Base-by-base conservation (phyloP, 2,329 filamentous ascomycete genomes). In the Ophiocordyceps australis region DNA sequence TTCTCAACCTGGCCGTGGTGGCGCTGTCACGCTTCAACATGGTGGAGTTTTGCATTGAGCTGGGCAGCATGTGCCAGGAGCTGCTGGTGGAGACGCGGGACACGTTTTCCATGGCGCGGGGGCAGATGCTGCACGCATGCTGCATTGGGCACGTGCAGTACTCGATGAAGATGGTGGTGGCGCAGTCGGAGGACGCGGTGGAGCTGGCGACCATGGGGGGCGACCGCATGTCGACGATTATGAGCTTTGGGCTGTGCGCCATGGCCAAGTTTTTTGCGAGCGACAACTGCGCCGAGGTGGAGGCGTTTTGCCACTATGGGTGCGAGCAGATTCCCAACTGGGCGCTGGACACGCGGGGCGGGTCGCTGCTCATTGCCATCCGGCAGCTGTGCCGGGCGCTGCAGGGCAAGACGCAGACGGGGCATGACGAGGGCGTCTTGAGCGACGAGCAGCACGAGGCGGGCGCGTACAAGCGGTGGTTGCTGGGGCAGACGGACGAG, bases 241-340 rank as follows among this genome's bases (percentile, higher is more conserved):
- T 85, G 8, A 76, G 74, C 36, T 68, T 77, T 26, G 79, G 76
- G 0, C 53, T 82, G 13, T 60, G 65, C 17, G 69, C 73, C 3
- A 62, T 68, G 34, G 65, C 75, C 38, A 72, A 67, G 35, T 65
- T 83, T 29, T 82, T 74, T 45, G 64, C 67, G 9, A 74, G 72
- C 35, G 69, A 80, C 34, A 74, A 80, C 30, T 56, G 72, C 24
- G 55, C 57, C 10, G 78, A 85, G 29, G 52, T 82, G 0, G 77
- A 83, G 42, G 62, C 62, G 0, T 79, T 71, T 41, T 76, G 74
- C 37, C 63, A 70, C 24, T 79, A 74, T 32, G 65, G 71, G n/a
- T 75, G 73, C 32, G 66, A 82, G 32, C 78, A 83, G 34, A 66
- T 80, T 30, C 67, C 68, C 2, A 69, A 74, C 25, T 85, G 78